These are phyloP conservation scores for Penicillium canariense DNA, from an alignment of 495 filamentous ascomycete genomes.

Conservation along the genomic window DNA sequence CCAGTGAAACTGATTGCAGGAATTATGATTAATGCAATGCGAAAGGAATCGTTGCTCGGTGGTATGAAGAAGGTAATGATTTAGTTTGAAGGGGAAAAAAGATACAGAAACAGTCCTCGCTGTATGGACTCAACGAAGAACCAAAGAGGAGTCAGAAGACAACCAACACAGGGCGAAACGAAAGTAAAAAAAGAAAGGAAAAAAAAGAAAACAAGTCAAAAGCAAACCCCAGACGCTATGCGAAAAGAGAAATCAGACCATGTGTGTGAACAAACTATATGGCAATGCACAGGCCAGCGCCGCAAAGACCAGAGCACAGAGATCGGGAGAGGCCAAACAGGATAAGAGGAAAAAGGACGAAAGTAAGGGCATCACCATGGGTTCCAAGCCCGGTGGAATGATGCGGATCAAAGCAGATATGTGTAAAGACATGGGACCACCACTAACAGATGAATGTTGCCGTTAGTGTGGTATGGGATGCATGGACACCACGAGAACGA, in stretches of 20 bases:
- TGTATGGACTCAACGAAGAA: constrained; percentile 8
- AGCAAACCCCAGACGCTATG: constrained; percentile 45
- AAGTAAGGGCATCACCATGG: background rate
- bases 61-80: constrained; percentile 5
- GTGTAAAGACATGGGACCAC: background rate
- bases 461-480: background rate
- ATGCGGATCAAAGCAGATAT: background rate
- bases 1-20: background rate
- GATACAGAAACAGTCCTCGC: constrained; percentile 12
- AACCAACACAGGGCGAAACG: background rate
- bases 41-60: background rate
- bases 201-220: constrained; percentile 3
- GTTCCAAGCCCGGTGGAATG: background rate
- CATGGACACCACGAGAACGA: background rate
- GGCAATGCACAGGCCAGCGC: constrained; percentile 16
- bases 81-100: constrained; percentile 2
- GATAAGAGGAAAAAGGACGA: background rate
- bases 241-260: constrained; percentile 37
- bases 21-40: background rate
- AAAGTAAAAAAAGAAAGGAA: background rate
- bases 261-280: constrained; percentile 28
- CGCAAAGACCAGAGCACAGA: background rate
- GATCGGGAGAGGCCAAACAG: background rate
- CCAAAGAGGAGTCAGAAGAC: background rate
- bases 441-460: background rate